Percentiles rank a stretch among this genome's conserved stretches.
phyloP scores from a whole-genome alignment of 169 alveolate genomes.

The Plasmodium vinckei region DNA sequence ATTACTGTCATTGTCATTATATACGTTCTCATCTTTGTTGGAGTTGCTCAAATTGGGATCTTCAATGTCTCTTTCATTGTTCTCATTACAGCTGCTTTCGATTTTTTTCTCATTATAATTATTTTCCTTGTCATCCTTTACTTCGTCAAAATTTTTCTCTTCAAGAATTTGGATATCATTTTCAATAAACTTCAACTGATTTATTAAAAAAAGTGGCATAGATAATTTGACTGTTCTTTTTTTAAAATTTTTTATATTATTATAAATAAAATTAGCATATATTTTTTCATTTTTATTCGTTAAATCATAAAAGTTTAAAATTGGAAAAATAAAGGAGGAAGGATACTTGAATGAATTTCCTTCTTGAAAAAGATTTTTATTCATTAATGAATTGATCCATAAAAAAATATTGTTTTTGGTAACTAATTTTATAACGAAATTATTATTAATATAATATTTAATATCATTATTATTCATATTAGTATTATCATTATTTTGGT shows the following conservation, averaged over 20 bases:
- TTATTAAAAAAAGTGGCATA: no score
- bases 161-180: background rate
- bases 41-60: no score
- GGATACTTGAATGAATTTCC: conserved; percentile 48
- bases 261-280: conserved; percentile 1
- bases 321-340: conserved; percentile 52
- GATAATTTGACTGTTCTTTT: background rate
- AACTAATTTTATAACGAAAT: conserved; percentile 37
- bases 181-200: background rate
- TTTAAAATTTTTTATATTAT: background rate
- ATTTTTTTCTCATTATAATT: background rate
- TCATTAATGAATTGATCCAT: conserved; percentile 56
- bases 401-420: conserved; percentile 40
- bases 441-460: conserved; percentile 31
- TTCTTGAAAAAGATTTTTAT: conserved; percentile 50
- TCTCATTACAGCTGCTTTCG: background rate
- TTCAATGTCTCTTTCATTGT: background rate
- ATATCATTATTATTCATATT: background rate
- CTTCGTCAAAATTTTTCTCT: background rate
- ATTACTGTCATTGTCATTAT: background rate
- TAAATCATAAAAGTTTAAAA: conserved; percentile 54
- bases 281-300: conserved; percentile 9
- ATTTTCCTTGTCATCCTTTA: background rate
- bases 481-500: background rate
- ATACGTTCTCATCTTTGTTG: background rate